phyloP scores from a whole-genome alignment of 345 rosid genomes.

The Camelina hispida region DNA sequence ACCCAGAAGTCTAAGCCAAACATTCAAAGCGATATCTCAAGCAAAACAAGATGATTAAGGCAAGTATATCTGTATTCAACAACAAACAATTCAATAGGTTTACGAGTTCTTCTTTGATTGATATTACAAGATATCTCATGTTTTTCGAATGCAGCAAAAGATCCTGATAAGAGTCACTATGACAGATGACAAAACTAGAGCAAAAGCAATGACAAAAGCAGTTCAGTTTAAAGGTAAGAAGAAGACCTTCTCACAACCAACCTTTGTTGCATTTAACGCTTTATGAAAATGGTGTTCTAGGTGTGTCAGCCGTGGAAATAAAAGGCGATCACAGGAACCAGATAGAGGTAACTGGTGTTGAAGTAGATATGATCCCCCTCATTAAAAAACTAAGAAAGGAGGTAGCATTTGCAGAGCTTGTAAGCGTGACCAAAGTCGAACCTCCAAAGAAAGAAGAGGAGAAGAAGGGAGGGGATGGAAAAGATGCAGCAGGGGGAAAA shows the following conservation, averaged over 20 bases:
- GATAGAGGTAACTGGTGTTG: constrained; percentile 58
- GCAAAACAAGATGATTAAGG: constrained; percentile 37
- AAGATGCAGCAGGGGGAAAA: constrained; percentile 7
- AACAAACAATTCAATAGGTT: constrained; percentile 2
- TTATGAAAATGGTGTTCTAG: constrained; percentile 38
- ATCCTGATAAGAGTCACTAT: constrained; percentile 39
- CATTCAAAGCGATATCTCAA: constrained; percentile 11
- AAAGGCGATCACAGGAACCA: constrained; percentile 55
- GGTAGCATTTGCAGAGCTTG: constrained; percentile 51
- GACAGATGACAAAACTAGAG: constrained; percentile 42
- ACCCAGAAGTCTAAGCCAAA: background rate
- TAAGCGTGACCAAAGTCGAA: constrained; percentile 45
- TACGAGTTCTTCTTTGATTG: constrained; percentile 6
- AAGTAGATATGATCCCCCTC: constrained; percentile 46
- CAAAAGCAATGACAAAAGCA: constrained; percentile 40
- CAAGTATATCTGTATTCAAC: constrained; percentile 9
- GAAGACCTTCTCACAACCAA: constrained; percentile 14
- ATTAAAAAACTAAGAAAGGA: constrained; percentile 45
- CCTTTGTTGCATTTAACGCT: constrained; percentile 3
- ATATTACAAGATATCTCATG: constrained; percentile 2
- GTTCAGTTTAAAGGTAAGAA: constrained; percentile 37
- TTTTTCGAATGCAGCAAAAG: constrained; percentile 40
- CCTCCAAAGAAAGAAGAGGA: constrained; percentile 39
- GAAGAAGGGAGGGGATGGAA: constrained; percentile 15
- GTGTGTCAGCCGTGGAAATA: constrained; percentile 51